Evolutionary conservation across 352 stramenopile genomes (phyloP).

Genomic region (Pythium rhizo-oryzae): DNA sequence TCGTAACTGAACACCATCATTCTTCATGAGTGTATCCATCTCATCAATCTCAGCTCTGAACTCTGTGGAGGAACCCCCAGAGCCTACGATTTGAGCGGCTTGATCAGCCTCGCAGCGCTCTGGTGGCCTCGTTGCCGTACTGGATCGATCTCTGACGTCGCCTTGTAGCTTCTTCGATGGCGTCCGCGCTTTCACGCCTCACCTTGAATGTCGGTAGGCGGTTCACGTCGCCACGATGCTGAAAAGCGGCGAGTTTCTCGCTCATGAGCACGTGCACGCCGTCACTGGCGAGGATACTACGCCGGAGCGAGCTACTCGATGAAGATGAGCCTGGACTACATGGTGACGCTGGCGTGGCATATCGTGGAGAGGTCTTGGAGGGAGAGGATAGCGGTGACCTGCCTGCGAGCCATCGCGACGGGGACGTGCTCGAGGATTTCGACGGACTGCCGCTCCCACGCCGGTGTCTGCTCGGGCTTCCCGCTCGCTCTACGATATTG

Average conservation of each 20-base stretch:
- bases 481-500: conserved; percentile 2
- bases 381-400: neutral
- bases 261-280: conserved; percentile 56
- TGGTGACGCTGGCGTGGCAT: conserved; percentile 2
- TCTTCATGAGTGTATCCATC: conserved; percentile 22
- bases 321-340: conserved; percentile 12
- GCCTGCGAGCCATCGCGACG: conserved; percentile 1
- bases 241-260: conserved; percentile 46
- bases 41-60: neutral
- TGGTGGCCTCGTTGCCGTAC: conserved; percentile 20
- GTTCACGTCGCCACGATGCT: conserved; percentile 39
- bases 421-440: conserved; percentile 2
- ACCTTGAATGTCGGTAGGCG: conserved; percentile 43
- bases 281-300: conserved; percentile 54
- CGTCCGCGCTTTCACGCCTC: conserved; percentile 35
- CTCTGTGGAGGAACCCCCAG: too few species aligned
- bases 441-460: neutral
- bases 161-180: conserved; percentile 36
- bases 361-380: conserved; percentile 1
- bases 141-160: conserved; percentile 34
- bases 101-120: conserved; percentile 1
- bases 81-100: too few species aligned
- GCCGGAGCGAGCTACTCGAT: conserved; percentile 22
- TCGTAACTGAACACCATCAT: neutral
- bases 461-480: conserved; percentile 1